Base-by-base conservation (phyloP, 805 yeast species). In the Priceomyces haplophilus region DNA sequence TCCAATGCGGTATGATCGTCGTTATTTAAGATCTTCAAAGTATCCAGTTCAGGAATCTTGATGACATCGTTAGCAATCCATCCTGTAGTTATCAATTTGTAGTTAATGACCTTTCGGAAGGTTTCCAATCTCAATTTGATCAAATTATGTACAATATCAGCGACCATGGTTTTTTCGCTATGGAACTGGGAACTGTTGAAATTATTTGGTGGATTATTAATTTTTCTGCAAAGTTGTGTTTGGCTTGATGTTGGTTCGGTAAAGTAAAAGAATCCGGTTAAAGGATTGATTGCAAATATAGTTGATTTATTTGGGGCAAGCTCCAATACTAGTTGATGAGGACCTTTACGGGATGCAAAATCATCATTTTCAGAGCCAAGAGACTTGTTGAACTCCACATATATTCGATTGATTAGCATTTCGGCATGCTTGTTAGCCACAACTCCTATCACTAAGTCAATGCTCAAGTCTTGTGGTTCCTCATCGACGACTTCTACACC, bases 61-160 rank as follows among this genome's bases (percentile, higher is more conserved):
- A 85, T 70, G 32, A 78, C 72, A 32, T 76, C 78, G 49, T 78
- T 78, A n/a, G 70, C 65, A 4, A 78, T 72, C 93, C 93, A 86
- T 21, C 83, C 86, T 0, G 82, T 76, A 0, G 87, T 83, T 29
- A 71, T 67, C 42, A 87, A 73, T 46, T 82, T 71, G 7, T 78
- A 73, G 10, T 76, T 63, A 21, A 82, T 65, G 44, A 82, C 84
- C 34, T 69, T 65, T 43, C 69, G 67, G 41, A 73, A 70, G 3
- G 75, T 69, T 27, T 77, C 74, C 23, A 79, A 58, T 36, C 81
- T 67, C 37, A 83, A 61, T 30, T 66, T 72, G 23, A 76, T 58
- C 30, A 83, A 52, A 34, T 53, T 51, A 21, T 54, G 55, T 16
- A 64, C 62, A n/a, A 68, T 59, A 44, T 51, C 54, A 10, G 49